A percentile compares a stretch with the other conserved stretches of the same genome.
Evolutionary conservation across 306 rosid genomes (phyloP).

Genomic region (Casuarina equisetifolia): DNA sequence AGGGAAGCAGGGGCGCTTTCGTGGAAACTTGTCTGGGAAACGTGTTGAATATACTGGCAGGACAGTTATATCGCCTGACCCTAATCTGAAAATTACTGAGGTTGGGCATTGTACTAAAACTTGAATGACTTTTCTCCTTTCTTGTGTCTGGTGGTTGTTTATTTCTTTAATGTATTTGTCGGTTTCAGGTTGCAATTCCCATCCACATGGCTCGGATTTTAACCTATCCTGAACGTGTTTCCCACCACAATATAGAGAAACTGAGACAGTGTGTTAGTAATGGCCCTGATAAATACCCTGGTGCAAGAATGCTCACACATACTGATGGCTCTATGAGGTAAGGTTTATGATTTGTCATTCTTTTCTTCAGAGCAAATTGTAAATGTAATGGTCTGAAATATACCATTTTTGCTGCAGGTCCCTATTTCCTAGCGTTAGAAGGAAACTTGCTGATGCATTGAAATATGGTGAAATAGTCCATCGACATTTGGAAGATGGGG

Average conservation of each 20-base stretch:
- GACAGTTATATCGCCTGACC: constrained; percentile 97
- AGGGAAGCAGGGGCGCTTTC: constrained; percentile 93
- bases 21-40: constrained; percentile 90
- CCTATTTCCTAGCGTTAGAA: constrained; percentile 41
- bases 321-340: constrained; percentile 62
- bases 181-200: constrained; percentile 85
- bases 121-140: constrained; percentile 14
- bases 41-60: constrained; percentile 94
- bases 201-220: constrained; percentile 85
- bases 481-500: constrained; percentile 97
- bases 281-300: constrained; percentile 94
- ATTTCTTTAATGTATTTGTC: constrained; percentile 24
- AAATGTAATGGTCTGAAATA: constrained; percentile 21
- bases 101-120: constrained; percentile 35
- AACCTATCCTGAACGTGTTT: constrained; percentile 87
- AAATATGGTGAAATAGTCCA: constrained; percentile 79
- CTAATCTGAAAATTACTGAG: constrained; percentile 92
- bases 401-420: constrained; percentile 46
- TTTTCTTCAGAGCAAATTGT: constrained; percentile 11
- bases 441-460: constrained; percentile 70
- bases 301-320: constrained; percentile 61
- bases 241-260: constrained; percentile 83
- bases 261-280: constrained; percentile 85
- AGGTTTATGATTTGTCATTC: constrained; percentile 20
- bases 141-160: constrained; percentile 7